Base-by-base conservation (phyloP, 2,329 filamentous ascomycete species). In the Arthrinium phaeospermum region DNA sequence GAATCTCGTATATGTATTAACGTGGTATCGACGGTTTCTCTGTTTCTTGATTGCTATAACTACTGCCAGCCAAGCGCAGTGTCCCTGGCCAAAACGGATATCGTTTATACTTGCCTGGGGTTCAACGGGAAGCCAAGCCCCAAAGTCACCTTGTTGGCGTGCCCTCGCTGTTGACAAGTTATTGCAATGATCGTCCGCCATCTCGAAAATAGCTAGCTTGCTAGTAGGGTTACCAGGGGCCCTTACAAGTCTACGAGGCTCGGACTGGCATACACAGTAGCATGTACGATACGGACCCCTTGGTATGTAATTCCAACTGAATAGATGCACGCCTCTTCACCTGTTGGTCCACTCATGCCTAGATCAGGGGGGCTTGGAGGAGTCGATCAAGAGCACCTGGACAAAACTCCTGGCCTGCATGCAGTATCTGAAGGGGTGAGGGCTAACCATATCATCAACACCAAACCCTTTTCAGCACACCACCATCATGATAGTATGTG, bases 1-100 rank as follows among this genome's bases (percentile, higher is more conserved):
- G 57, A 64, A 37, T 41, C 57, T 41, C 57, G 57, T 64, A 64
- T 64, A 64, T n/a, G 30, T 64, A 64, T 13, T n/a, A n/a, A 41
- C 34, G 57, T 64, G 19, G 57, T 41, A 64, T 64, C 30, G 8
- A 24, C 10, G 16, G 4, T 64, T 41, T 13, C 30, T 19, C 10
- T 30, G 7, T 61, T 34, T 41, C 57, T 64, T n/a, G 57, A 41
- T 64, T 64, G 34, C 34, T 41, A 41, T 10, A 10, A 10, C 37
- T 41, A n/a, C 34, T 34, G 19, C 14, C 27, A 34, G 53, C 53
- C 34, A 53, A 22, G 30, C 30, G 22, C 30, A 61, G n/a, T 34
- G 14, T 61, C 53, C 34, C 53, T 8, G 22, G 13, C 57, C 57
- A 22, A 5, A 4, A 37, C 34, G 57, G 4, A 64, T 19, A 41